A percentile compares a stretch with the other conserved stretches of the same genome.
Conservation (phyloP, 257 asterid species). For the Nyctanthes arbortristis region DNA sequence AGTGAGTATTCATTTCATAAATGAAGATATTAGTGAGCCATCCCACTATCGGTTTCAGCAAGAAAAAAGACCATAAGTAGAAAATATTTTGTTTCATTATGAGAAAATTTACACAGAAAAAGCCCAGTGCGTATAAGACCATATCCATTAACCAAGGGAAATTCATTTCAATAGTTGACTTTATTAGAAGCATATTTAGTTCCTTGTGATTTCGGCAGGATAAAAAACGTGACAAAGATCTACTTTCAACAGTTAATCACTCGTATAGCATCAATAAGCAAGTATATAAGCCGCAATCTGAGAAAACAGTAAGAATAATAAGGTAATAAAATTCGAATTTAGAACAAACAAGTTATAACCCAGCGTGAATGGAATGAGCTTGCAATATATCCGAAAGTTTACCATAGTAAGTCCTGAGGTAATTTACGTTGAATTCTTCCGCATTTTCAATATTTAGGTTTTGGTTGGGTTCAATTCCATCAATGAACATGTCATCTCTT, state of each 20-base stretch:
- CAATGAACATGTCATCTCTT: slow-evolving; percentile 62
- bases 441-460: slow-evolving; percentile 34
- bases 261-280: not conserved
- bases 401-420: slow-evolving; percentile 78
- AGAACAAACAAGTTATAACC: not conserved
- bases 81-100: not conserved
- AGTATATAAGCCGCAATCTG: not conserved
- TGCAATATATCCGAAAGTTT: slow-evolving; percentile 3
- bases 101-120: not conserved
- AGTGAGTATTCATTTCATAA: slow-evolving; percentile 15
- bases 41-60: no score
- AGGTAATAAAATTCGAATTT: no score
- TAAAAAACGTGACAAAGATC: not conserved
- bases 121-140: not conserved
- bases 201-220: not conserved
- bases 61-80: not conserved
- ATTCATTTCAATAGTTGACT: not conserved
- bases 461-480: slow-evolving; percentile 38
- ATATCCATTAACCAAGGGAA: not conserved
- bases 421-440: slow-evolving; percentile 64
- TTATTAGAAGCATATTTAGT: not conserved
- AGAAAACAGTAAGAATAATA: slow-evolving; percentile 4
- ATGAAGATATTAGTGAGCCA: not conserved
- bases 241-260: not conserved
- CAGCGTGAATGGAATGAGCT: not conserved